Evolutionary conservation across 192 early-diverging fungal genomes (phyloP).

Genomic region (Umbelopsis sp.): DNA sequence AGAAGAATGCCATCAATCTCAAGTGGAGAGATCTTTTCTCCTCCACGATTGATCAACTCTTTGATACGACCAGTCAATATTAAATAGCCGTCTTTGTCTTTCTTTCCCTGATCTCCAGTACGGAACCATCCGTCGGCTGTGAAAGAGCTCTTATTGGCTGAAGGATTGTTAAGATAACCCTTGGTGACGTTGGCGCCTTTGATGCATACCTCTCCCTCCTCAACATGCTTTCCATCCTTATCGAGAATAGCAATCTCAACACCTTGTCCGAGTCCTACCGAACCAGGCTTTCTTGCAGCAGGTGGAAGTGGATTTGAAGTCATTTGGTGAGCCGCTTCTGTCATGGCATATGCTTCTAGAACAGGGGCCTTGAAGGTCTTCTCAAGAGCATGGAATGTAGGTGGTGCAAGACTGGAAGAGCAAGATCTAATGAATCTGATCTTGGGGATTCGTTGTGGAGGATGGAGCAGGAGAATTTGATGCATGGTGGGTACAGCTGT

Average conservation of each 20-base stretch:
- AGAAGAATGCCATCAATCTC: constrained; percentile 79
- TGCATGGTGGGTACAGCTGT: constrained; percentile 85
- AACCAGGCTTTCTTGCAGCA: constrained; percentile 70
- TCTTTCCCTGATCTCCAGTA: constrained; percentile 83
- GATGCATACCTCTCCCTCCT: constrained; percentile 83
- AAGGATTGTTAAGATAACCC: constrained; percentile 73
- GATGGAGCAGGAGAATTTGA: constrained; percentile 72
- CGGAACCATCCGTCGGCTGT: constrained; percentile 74
- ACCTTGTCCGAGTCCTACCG: constrained; percentile 77
- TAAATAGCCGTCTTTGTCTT: constrained; percentile 78
- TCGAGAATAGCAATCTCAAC: constrained; percentile 73
- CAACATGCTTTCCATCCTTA: constrained; percentile 55
- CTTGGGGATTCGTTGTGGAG: constrained; percentile 39
- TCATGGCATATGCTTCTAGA: constrained; percentile 86
- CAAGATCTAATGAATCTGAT: constrained; percentile 85
- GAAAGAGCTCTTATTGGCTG: constrained; percentile 66
- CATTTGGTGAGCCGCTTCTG: constrained; percentile 89
- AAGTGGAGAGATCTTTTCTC: constrained; percentile 89
- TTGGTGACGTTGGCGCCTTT: constrained; percentile 80
- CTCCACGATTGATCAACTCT: constrained; percentile 90
- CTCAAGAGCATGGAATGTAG: constrained; percentile 69
- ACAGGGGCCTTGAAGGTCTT: constrained; percentile 67
- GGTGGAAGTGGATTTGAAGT: constrained; percentile 76
- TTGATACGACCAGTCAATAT: constrained; percentile 86
- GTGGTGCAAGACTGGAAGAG: constrained; percentile 74